A percentile compares a stretch with the other conserved stretches of the same genome.
Evolutionary conservation across 768 basidiomycete genomes (phyloP).

Genomic region (Russula earlei): DNA sequence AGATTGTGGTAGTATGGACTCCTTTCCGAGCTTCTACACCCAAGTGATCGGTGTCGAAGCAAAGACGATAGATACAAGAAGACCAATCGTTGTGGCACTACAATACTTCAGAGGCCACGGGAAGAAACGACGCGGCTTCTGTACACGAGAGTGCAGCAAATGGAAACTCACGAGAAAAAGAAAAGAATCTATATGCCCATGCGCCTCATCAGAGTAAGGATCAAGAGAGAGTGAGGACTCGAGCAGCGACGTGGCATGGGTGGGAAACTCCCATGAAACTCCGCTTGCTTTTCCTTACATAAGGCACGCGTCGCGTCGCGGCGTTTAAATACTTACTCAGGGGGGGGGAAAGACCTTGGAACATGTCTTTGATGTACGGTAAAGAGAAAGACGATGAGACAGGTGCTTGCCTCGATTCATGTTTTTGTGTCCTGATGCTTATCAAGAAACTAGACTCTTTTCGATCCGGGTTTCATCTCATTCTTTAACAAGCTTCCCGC

Average conservation of each 20-base stretch:
- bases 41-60: background rate
- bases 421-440: background rate
- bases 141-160: constrained; percentile 25
- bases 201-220: no score
- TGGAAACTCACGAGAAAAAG: background rate
- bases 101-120: constrained; percentile 31
- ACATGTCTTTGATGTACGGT: constrained; percentile 55
- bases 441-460: background rate
- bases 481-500: constrained; percentile 54
- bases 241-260: no score
- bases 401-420: constrained; percentile 3
- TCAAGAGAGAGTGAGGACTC: no score
- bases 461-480: constrained; percentile 50
- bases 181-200: no score
- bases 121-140: constrained; percentile 27
- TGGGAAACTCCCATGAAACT: background rate
- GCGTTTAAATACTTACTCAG: no score
- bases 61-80: background rate
- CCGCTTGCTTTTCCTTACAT: background rate
- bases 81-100: constrained; percentile 26
- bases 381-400: constrained; percentile 46
- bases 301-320: constrained; percentile 13
- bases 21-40: constrained; percentile 10
- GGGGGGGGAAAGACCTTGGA: no score
- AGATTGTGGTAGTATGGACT: background rate